Base-by-base conservation (phyloP, 768 basidiomycete species). In the Lenzites betulinus region DNA sequence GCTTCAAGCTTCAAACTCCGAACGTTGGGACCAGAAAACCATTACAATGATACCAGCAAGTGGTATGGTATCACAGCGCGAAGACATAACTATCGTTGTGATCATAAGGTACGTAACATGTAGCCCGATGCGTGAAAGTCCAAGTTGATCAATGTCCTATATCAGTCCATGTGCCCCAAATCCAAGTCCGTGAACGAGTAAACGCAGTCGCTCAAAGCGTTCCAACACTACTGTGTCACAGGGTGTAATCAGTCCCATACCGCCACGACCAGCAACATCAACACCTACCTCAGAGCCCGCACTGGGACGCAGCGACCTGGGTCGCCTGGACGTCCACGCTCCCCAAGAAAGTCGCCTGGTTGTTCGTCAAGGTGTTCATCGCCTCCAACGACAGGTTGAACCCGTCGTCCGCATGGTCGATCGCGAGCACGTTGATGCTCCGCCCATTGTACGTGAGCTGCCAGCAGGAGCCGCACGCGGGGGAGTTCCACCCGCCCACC, bases 261-360 rank as follows among this genome's bases (percentile, higher is more conserved):
- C 9, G n/a, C 8, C 16, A 43, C n/a, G n/a, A n/a, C n/a, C n/a
- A 7, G 22, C 6, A 43, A 9, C 25, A 7, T 11, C 25, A 11
- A 7, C 46, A 11, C 46, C 13, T 8, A 30, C 16, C 23, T 72
- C 65, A 78, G 59, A 85, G 69, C 25, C 84, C 84, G 66, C 88
- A 89, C 51, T 68, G 62, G 0, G 84, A 80, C 8, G 76, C 55
- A 42, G 63, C 72, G 9, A 87, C 81, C 59, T 81, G 70, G 4
- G 59, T 70, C 5, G 81, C 72, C 8, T 70, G 73, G 16, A 83
- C 83, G 11, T 74, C 46, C n/a, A 87, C 75, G 22, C 79, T 71
- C 7, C 87, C 87, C 25, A 82, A 67, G 33, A 76, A 66, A 36
- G 69, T 74, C 0, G 80, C 86, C 64, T 81, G 71, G 36, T 73